phyloP scores from a whole-genome alignment of 345 rosid genomes.

The Rhodamnia rubescens region DNA sequence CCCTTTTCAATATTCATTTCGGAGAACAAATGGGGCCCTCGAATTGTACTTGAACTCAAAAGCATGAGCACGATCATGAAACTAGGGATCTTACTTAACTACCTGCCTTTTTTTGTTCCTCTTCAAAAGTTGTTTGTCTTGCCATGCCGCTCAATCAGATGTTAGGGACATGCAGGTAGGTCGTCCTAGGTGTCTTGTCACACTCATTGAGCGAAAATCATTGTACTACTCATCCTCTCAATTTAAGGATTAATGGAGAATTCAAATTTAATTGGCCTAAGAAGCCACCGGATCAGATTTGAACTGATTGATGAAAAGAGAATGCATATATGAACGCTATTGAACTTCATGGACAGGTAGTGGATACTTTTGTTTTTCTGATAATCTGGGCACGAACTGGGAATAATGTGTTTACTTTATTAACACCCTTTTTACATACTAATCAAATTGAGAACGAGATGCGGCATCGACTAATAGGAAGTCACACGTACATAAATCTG shows the following conservation, averaged over 20 bases:
- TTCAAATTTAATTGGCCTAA: no score
- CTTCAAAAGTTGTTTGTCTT: neutral
- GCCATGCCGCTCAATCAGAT: neutral
- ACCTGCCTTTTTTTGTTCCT: neutral
- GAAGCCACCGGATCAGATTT: no score
- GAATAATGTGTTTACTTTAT: no score
- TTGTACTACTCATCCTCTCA: neutral
- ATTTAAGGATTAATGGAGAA: no score
- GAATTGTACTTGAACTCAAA: neutral
- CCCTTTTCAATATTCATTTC: neutral
- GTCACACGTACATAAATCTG: rapidly evolving
- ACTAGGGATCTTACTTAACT: neutral
- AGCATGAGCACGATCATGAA: no score
- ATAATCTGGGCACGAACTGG: neutral
- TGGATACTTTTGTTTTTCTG: neutral
- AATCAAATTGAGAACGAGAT: neutral
- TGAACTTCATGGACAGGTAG: neutral
- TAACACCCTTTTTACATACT: no score
- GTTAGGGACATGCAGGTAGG: neutral
- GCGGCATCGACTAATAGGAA: neutral
- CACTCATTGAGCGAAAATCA: neutral
- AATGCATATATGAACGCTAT: neutral
- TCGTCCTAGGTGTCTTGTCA: neutral
- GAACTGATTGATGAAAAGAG: no score
- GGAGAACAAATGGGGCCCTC: neutral